Base-by-base conservation (phyloP, 305 asterid species). In the Fraxinus ornus region DNA sequence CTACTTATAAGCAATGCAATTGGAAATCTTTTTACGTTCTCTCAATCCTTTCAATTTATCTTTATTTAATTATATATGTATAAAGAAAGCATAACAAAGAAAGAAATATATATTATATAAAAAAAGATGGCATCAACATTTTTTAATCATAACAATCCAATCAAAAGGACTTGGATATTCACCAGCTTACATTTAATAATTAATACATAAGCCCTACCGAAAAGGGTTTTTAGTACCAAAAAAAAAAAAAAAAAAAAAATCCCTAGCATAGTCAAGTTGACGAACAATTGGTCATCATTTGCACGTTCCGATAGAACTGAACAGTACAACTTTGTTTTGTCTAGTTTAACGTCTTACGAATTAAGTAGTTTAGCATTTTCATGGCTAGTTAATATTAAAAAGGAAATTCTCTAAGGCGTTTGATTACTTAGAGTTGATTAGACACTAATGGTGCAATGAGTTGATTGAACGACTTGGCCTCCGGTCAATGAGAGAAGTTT, bases 401-500 rank as follows among this genome's bases (percentile, higher is more conserved):
- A n/a, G 68, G 24, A 57, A 57, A 57, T n/a, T 2, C 10, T 12
- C 5, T 21, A 62, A 2, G 2, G 3, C 17, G 4, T 19, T 37
- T 2, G 30, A 62, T 22, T 62, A 62, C 26, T 9, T 7, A 2
- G 13, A 0, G 13, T 57, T 21, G 68, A 7, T 6, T 79, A 76
- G 77, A 92, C 94, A 28, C 80, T 88, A 77, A 93, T 89, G 39
- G 94, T 87, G 17, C 87, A 89, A 55, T 81, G 89, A 81, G 93
- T 71, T 24, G 93, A 76, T 5, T 85, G 87, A n/a, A 86, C 57
- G 19, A 78, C 86, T 47, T 6, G 10, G 2, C 41, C 41, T 37
- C 10, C 8, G 39, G 8, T 1, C 39, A 36, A 36, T 1, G 1
- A 36, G 39, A 36, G 82, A 78, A 83, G 88, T 79, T 93, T 94